phyloP scores from a whole-genome alignment of 805 yeast species.

The Ogataea angusta region DNA sequence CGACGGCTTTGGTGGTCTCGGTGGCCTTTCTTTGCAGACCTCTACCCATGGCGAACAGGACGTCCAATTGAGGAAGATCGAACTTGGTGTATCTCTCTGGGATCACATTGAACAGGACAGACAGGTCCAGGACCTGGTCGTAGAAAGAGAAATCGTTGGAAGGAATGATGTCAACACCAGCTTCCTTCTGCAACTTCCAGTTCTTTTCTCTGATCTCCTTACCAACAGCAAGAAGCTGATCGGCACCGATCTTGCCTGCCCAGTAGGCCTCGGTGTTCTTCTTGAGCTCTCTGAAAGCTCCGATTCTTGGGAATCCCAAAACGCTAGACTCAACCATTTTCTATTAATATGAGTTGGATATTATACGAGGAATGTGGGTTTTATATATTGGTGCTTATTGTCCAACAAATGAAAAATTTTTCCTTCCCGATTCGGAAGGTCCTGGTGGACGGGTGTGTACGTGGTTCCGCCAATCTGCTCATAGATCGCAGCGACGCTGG shows the following conservation, averaged over 20 bases:
- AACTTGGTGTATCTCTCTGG: slow-evolving; percentile 96
- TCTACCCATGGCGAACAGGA: slow-evolving; percentile 98
- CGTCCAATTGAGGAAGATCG: slow-evolving; percentile 85
- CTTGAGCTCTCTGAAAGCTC: slow-evolving; percentile 98
- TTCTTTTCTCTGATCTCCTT: slow-evolving; percentile 91
- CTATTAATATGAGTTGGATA: slow-evolving; percentile 7
- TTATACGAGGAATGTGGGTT: slow-evolving; percentile 5
- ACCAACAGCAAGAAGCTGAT: slow-evolving; percentile 87
- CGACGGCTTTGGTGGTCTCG: slow-evolving; percentile 82
- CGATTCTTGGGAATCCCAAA: slow-evolving; percentile 99
- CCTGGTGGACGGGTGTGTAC: slow-evolving; percentile 6
- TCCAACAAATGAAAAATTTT: slow-evolving; percentile 22
- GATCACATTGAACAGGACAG: slow-evolving; percentile 88
- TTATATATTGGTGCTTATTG: slow-evolving; percentile 7
- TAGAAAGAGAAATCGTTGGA: slow-evolving; percentile 98
- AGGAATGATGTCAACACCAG: slow-evolving; percentile 96
- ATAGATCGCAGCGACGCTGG: background rate
- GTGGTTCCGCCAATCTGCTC: background rate
- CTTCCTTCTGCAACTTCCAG: slow-evolving; percentile 97
- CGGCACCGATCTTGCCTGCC: slow-evolving; percentile 87
- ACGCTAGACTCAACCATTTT: slow-evolving; percentile 95
- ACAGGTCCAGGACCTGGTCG: slow-evolving; percentile 94
- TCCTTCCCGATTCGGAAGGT: slow-evolving; percentile 10
- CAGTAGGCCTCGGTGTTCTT: slow-evolving; percentile 99
- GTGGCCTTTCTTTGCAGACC: slow-evolving; percentile 98